Evolutionary conservation across 2,329 filamentous ascomycete species (phyloP).

Genomic region (Diplocarpon mali): DNA sequence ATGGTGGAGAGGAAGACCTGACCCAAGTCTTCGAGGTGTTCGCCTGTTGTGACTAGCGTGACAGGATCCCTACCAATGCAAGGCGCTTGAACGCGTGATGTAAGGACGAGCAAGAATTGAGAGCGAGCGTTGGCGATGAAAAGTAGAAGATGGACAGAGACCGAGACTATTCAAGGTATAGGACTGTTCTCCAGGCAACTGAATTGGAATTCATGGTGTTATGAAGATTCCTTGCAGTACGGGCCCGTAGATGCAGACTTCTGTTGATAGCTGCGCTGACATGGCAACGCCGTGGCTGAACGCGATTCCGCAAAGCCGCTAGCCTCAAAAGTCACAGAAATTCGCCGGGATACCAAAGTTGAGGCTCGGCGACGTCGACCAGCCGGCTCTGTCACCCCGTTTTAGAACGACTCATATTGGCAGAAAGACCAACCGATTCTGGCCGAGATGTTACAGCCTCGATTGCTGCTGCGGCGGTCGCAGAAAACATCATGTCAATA

Average conservation of each 20-base stretch:
- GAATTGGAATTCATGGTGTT: background rate
- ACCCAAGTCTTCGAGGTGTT: background rate
- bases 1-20: conserved; percentile 3
- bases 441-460: conserved; percentile 51
- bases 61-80: conserved; percentile 5
- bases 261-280: background rate
- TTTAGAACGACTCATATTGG: conserved; percentile 1
- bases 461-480: conserved; percentile 40
- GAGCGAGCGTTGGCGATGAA: background rate
- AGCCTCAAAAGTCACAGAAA: background rate
- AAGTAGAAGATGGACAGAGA: background rate
- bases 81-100: conserved; percentile 1
- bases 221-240: background rate
- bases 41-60: conserved; percentile 4
- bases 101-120: background rate
- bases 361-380: too few relatives aligned
- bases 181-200: background rate
- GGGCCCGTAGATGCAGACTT: background rate
- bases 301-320: conserved; percentile 1
- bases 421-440: conserved; percentile 16
- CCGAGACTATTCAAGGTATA: background rate
- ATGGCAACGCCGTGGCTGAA: conserved; percentile 5
- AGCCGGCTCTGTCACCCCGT: too few relatives aligned
- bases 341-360: background rate
- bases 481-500: conserved; percentile 35